Evolutionary conservation across 2,329 filamentous ascomycete species (phyloP).

Genomic region (Amesomyces nigricolor): DNA sequence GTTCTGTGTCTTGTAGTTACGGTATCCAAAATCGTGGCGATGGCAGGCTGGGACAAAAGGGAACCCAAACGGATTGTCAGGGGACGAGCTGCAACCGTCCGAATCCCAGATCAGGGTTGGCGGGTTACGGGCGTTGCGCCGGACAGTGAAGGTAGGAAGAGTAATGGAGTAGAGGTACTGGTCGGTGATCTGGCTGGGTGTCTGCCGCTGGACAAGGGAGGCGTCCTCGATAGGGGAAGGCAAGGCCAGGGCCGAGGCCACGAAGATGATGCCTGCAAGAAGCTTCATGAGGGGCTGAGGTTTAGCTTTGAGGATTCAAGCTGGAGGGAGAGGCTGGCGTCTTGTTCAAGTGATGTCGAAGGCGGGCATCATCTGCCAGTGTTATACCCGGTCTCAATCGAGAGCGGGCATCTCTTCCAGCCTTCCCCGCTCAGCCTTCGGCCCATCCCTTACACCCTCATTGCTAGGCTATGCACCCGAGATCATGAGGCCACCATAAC

Average conservation of each 20-base stretch:
- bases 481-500: not conserved
- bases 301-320: too few species aligned
- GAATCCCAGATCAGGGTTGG: constrained; percentile 37
- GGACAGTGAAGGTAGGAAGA: constrained; percentile 38
- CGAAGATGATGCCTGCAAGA: constrained; percentile 23
- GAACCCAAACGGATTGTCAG: constrained; percentile 41
- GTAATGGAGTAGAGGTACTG: constrained; percentile 40
- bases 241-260: constrained; percentile 18
- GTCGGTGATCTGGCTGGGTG: constrained; percentile 36
- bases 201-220: constrained; percentile 16
- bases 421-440: too few species aligned
- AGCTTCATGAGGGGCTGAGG: constrained; percentile 31
- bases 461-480: too few species aligned
- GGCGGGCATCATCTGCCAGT: too few species aligned
- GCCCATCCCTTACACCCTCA: too few species aligned
- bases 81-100: constrained; percentile 39
- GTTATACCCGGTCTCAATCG: too few species aligned
- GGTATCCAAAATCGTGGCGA: constrained; percentile 53
- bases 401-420: too few species aligned
- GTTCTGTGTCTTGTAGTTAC: constrained; percentile 46
- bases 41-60: constrained; percentile 42
- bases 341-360: not conserved
- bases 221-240: not conserved
- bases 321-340: not conserved
- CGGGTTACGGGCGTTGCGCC: constrained; percentile 38